phyloP scores from a whole-genome alignment of 257 asterid genomes.

The Solanum chaucha region DNA sequence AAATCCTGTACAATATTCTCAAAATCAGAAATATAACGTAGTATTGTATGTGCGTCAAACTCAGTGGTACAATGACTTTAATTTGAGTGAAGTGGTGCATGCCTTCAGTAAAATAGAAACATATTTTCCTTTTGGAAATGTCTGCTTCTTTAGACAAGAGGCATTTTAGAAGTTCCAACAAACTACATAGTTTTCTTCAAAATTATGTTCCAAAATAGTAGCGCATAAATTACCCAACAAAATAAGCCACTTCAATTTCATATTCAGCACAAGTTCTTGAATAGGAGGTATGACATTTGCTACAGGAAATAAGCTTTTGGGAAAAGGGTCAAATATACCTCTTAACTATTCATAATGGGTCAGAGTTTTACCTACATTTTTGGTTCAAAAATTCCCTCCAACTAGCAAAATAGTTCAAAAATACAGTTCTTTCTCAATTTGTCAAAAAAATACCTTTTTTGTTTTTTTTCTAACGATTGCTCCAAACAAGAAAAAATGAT shows the following conservation, averaged over 20 bases:
- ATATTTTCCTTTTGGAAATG: not conserved
- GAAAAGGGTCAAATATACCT: not conserved
- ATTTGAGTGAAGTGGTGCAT: not conserved
- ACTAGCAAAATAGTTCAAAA: not conserved
- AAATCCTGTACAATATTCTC: constrained; percentile 42
- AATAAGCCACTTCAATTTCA: not conserved
- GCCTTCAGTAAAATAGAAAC: not conserved
- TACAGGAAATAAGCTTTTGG: not conserved
- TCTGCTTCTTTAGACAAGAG: not conserved
- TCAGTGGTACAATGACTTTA: not conserved
- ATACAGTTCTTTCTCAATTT: not conserved
- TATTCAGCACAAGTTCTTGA: not conserved
- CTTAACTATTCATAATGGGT: not conserved
- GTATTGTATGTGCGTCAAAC: not conserved
- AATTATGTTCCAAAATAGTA: not conserved
- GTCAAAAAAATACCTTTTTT: not conserved
- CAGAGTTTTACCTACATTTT: not conserved
- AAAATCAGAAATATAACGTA: not conserved
- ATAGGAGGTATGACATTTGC: not conserved
- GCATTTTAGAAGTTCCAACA: not conserved
- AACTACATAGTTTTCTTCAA: not conserved
- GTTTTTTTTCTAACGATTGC: not conserved
- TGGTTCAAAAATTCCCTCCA: not conserved
- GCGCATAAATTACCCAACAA: not conserved
- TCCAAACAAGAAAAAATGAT: not conserved